These are phyloP conservation scores for Luzula sylvatica DNA, from an alignment of 176 grass and related monocot genomes.

Conservation along the genomic window DNA sequence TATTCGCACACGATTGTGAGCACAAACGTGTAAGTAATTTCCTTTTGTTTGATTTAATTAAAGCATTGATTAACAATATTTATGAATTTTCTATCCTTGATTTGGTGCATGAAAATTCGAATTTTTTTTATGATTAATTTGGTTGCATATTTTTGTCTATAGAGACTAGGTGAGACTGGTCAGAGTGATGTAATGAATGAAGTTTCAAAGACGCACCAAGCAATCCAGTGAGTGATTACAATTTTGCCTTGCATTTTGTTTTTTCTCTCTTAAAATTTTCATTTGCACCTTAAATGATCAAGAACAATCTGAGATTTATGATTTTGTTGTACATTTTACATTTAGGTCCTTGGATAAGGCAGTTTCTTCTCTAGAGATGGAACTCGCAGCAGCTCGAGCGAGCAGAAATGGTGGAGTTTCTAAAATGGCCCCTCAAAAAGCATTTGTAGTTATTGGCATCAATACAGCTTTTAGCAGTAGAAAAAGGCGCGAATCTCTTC, in stretches of 20 bases:
- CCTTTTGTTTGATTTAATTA: not conserved
- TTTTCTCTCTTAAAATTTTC: not conserved
- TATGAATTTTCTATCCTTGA: not conserved
- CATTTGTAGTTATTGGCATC: conserved; percentile 74
- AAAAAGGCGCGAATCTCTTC: conserved; percentile 70
- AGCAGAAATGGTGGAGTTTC: conserved; percentile 15
- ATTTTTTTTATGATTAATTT: not conserved
- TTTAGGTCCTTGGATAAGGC: conserved; percentile 59
- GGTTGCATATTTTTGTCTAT: conserved; percentile 1
- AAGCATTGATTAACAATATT: not conserved
- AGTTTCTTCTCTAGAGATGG: conserved; percentile 63
- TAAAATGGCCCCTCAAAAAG: conserved; percentile 38
- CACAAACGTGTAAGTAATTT: conserved; percentile 36
- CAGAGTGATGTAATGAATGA: conserved; percentile 44
- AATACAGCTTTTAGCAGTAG: conserved; percentile 81
- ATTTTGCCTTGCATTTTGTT: not conserved
- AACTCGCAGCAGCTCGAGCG: conserved; percentile 45
- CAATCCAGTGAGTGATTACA: conserved; percentile 44
- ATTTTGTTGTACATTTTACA: not conserved
- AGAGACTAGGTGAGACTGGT: conserved; percentile 43
- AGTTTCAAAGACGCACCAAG: conserved; percentile 63
- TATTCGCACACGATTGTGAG: conserved; percentile 26
- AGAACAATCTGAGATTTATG: not conserved
- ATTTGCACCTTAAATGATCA: not conserved
- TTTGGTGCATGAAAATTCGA: not conserved